Conservation (phyloP, 345 rosid genomes). For the Sapria himalayana region DNA sequence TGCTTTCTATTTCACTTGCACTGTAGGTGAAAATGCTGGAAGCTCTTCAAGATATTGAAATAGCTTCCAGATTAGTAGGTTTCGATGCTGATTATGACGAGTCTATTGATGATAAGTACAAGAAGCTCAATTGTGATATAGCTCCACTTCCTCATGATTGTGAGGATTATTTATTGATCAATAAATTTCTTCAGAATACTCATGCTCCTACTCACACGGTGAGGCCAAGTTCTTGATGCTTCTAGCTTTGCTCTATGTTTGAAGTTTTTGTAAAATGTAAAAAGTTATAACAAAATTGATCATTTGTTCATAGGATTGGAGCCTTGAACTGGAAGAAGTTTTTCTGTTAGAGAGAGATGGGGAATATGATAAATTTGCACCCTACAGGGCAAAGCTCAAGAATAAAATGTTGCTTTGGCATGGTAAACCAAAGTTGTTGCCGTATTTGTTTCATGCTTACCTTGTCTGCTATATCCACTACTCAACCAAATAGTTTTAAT, state of each 20-base stretch:
- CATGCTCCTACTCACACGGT: slow-evolving; percentile 93
- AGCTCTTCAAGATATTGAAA: slow-evolving; percentile 88
- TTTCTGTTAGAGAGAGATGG: slow-evolving; percentile 84
- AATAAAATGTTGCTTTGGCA: slow-evolving; percentile 94
- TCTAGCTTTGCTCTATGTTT: neutral
- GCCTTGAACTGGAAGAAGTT: slow-evolving; percentile 79
- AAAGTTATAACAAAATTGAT: no score
- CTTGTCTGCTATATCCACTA: no score
- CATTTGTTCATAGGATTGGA: slow-evolving; percentile 63
- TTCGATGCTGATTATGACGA: slow-evolving; percentile 63
- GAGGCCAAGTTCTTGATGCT: slow-evolving; percentile 9
- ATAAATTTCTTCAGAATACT: slow-evolving; percentile 60
- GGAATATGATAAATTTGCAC: slow-evolving; percentile 65
- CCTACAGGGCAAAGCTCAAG: slow-evolving; percentile 37
- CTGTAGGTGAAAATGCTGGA: slow-evolving; percentile 90
- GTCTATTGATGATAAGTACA: slow-evolving; percentile 67
- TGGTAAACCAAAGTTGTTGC: slow-evolving; percentile 21
- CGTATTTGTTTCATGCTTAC: no score
- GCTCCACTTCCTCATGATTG: slow-evolving; percentile 68
- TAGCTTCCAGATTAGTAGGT: slow-evolving; percentile 92
- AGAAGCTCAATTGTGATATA: slow-evolving; percentile 46
- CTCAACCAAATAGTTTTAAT: no score
- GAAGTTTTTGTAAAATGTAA: no score
- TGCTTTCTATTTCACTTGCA: slow-evolving; percentile 6
- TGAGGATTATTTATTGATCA: slow-evolving; percentile 48